Evolutionary conservation across 164 flowering plant species (phyloP), one percentile per base, ranked within the genome.

Genomic region (Chloranthus sessilifolius): DNA sequence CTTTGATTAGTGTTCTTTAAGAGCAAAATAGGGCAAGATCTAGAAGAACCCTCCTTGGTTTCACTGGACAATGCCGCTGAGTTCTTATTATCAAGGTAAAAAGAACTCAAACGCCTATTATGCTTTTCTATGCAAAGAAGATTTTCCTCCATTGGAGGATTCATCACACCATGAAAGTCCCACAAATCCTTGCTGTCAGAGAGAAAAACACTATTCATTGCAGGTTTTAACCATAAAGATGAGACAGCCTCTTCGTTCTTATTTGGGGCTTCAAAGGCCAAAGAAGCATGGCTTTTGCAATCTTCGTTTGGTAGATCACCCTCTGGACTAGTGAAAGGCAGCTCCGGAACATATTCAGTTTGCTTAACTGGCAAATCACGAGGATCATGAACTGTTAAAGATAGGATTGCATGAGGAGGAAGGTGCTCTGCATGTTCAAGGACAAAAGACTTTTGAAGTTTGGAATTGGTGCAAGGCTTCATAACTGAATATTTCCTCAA

Each of bases 21-120:
- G 43, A 91, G 85, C 66, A 88, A 42, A 39, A 82, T 50, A 38
- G 98, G 88, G 68, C 98, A 91, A 23, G 69, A 59, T 52, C 76
- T 76, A 47, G 79, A 63, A 46, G 47, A 55, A 27, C 54, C 59
- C 27, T 34, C 54, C 56, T 44, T 52, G 10, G 19, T 46, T 48
- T 74, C 53, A 56, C 57, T n/a, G 30, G 46, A 54, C n/a, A 2
- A 28, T 36, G 14, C 28, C 52, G 40, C 60, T 20, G 72, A 49
- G 42, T 31, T 55, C 44, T 52, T 28, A 17, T 63, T 41, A 64
- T 63, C 69, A 38, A 82, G 67, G 63, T 72, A 59, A 65, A 69
- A 74, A 26, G 49, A 70, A 39, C 61, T 69, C 72, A 82, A 52
- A 40, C 75, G 85, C 52, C 23, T 59, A 9, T 59, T 52, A 61